Evolutionary conservation across 768 basidiomycete species (phyloP).

Genomic region (Pleurotus pulmonarius): DNA sequence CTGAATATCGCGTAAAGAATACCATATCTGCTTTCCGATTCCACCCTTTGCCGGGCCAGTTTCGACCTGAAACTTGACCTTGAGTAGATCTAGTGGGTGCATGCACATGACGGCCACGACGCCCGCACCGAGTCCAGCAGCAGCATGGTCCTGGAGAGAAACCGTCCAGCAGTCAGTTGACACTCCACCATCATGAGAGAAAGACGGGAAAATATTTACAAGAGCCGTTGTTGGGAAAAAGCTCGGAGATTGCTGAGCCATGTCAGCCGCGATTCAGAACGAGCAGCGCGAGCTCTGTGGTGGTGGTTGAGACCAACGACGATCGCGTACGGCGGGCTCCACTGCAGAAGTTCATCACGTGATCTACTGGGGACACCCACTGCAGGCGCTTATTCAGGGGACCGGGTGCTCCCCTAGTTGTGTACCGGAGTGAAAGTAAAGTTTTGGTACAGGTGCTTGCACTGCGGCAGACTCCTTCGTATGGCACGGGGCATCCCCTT

Average conservation of each 20-base stretch:
- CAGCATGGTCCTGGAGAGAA: constrained; percentile 80
- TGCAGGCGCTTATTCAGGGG: no score
- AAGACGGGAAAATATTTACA: constrained; percentile 23
- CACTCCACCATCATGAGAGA: neutral
- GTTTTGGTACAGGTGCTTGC: no score
- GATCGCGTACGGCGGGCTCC: no score
- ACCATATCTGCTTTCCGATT: constrained; percentile 73
- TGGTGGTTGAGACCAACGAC: neutral
- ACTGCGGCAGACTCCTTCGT: no score
- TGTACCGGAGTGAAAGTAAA: no score
- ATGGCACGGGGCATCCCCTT: no score
- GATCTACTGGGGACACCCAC: no score
- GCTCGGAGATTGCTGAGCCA: constrained; percentile 41
- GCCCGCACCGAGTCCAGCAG: constrained; percentile 90
- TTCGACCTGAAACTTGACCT: constrained; percentile 89
- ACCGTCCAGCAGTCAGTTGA: neutral
- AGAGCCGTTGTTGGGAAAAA: constrained; percentile 49
- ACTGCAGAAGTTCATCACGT: no score
- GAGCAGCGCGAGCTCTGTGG: neutral
- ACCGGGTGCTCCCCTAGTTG: no score
- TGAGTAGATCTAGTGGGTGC: constrained; percentile 96
- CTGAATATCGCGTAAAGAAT: constrained; percentile 69
- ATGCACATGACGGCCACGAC: constrained; percentile 90
- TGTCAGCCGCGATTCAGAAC: constrained; percentile 19
- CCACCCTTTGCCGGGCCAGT: constrained; percentile 60